Percentiles rank a stretch among this genome's conserved stretches.
These are phyloP conservation scores for Microsporum audouinii DNA, from an alignment of 2,329 filamentous ascomycete genomes.

Conservation along the genomic window DNA sequence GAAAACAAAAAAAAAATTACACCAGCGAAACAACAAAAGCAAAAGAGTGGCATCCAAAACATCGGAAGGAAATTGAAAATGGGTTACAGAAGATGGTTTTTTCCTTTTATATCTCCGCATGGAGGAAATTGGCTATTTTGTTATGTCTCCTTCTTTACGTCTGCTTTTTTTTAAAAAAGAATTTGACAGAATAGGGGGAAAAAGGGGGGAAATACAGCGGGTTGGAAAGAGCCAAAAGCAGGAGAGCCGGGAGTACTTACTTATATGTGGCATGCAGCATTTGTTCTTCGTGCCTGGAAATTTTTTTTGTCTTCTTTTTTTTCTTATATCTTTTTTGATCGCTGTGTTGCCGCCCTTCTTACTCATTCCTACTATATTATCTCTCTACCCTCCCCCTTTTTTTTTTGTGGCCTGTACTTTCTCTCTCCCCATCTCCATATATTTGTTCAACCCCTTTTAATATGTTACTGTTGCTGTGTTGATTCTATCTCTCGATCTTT, in stretches of 20 bases:
- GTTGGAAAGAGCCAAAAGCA: conserved; percentile 9
- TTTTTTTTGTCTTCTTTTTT: conserved; percentile 8
- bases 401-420: conserved; percentile 20
- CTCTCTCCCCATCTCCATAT: conserved; percentile 17
- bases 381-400: not conserved
- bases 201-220: conserved; percentile 9
- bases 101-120: not conserved
- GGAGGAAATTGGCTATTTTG: conserved; percentile 3
- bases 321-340: conserved; percentile 6
- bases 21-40: conserved; percentile 6
- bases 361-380: not conserved
- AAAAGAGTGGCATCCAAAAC: conserved; percentile 7
- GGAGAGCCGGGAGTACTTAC: conserved; percentile 11
- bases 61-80: conserved; percentile 7
- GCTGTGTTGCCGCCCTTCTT: conserved; percentile 16
- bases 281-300: conserved; percentile 7
- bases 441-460: conserved; percentile 8
- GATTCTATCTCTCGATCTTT: not conserved
- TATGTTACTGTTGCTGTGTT: conserved; percentile 2
- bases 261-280: conserved; percentile 9
- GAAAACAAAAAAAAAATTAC: not conserved
- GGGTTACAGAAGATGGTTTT: conserved; percentile 9
- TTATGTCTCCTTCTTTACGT: not conserved
- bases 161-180: conserved; percentile 2
- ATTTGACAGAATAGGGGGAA: conserved; percentile 10